Evolutionary conservation across 768 basidiomycete species (phyloP), one percentile per base, ranked within the genome.

Genomic region (Mycena chlorophos): DNA sequence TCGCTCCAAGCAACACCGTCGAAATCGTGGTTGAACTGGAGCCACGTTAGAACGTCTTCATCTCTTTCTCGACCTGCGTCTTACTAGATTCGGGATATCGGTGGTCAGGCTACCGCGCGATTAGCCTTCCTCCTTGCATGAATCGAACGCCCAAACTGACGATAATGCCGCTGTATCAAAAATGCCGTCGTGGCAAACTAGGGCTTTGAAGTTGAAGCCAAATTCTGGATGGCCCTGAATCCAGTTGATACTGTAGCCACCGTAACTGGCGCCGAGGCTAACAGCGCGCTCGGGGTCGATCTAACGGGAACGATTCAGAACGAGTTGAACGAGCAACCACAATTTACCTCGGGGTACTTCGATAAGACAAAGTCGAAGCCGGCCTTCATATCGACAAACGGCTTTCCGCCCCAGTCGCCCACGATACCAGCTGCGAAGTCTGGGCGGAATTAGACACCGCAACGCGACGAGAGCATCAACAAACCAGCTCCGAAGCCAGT

Each of bases 191-290:
- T 98, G 96, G 63, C 86, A 88, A 13, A 95, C 83, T 34, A 98
- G 77, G 4, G 93, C 78, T 73, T 95, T 97, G 79, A 98, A 97
- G 19, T 82, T 81, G 67, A 94, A 93, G 2, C 81, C 86, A 59
- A 78, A 91, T 63, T 96, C 93, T 8, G 91, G 90, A 66, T 97
- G 91, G 0, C 94, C 92, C 72, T 96, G 91, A 51, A 97, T 94
- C 92, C 92, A 97, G 69, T 93, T 92, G 74, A 93, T 87, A 16
- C 91, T 89, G 69, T 89, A 93, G 55, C 92, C 94, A 34, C 92
- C 91, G 76, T 88, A 94, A 55, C 87, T 87, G 4, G 86, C 90
- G 3, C 94, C 94, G 42, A 90, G 87, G 40, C 86, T 87, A 13
- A 87, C 88, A 5, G 88, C 82, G 19, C 87, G 77, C 45, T 85